Conservation (phyloP, 176 grass and related monocot species). For the Eleusine indica region DNA sequence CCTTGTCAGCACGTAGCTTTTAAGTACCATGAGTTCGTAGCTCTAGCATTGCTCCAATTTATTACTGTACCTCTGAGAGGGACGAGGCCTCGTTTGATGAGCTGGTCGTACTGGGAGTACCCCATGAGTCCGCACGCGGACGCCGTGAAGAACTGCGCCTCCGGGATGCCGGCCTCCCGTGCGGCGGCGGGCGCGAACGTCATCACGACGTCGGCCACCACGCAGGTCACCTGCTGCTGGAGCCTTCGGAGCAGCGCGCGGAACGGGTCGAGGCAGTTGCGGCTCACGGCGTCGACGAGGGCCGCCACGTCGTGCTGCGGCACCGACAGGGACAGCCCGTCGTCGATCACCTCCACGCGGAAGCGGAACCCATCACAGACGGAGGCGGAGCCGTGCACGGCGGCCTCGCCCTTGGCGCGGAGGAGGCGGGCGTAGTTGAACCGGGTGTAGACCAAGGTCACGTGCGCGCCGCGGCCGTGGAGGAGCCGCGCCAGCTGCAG, state of each 20-base stretch:
- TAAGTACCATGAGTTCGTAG: too few relatives aligned
- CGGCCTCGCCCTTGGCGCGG: background rate
- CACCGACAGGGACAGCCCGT: constrained; percentile 24
- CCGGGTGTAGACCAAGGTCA: background rate
- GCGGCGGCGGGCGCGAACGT: constrained; percentile 41
- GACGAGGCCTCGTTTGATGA: constrained; percentile 21
- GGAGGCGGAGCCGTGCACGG: background rate
- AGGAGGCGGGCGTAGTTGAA: background rate
- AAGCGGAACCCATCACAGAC: background rate
- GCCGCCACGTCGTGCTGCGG: constrained; percentile 22
- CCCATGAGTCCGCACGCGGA: constrained; percentile 40
- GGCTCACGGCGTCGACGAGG: constrained; percentile 10
- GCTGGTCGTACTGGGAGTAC: constrained; percentile 34
- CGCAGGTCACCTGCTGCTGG: constrained; percentile 2
- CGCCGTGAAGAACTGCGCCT: constrained; percentile 56
- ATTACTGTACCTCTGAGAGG: constrained; percentile 25
- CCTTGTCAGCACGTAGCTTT: too few relatives aligned
- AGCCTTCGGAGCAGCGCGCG: constrained; percentile 28
- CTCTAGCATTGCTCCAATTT: too few relatives aligned
- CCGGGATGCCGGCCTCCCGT: constrained; percentile 32
- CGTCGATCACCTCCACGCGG: constrained; percentile 46
- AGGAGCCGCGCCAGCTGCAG: constrained; percentile 55
- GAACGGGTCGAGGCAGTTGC: constrained; percentile 45
- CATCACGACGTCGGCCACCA: constrained; percentile 49
- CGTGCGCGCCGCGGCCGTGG: constrained; percentile 5